Conservation (phyloP, 2,329 filamentous ascomycete species). For the Colletotrichum chrysophilum region DNA sequence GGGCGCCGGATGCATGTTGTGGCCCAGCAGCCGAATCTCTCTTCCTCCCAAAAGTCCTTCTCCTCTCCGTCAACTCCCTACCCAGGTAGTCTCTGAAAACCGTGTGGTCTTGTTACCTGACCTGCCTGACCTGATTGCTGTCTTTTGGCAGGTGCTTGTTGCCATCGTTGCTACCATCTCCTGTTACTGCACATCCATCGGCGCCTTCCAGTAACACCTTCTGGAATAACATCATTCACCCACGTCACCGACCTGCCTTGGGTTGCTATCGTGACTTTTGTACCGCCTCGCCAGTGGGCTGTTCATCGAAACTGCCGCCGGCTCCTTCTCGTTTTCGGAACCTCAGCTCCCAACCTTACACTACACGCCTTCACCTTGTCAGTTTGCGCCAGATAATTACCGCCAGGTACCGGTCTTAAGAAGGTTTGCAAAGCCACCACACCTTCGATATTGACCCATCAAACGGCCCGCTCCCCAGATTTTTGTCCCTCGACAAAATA, state of each 20-base stretch:
- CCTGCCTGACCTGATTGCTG: not conserved
- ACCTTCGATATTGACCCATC: not conserved
- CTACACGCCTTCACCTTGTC: not conserved
- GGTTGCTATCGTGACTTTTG: not conserved
- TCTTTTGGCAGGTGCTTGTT: not conserved
- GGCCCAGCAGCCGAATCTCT: not conserved
- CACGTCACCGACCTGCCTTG: not conserved
- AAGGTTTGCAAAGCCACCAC: not conserved
- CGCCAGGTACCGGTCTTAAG: not conserved
- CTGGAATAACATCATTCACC: not conserved
- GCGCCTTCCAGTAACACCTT: not conserved
- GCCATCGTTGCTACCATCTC: not conserved
- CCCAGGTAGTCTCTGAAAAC: too few relatives aligned
- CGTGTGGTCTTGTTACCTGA: too few relatives aligned
- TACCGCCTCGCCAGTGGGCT: not conserved
- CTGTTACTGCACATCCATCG: not conserved
- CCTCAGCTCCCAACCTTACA: not conserved
- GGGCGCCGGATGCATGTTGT: not conserved
- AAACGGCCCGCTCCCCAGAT: not conserved
- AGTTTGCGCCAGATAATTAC: not conserved
- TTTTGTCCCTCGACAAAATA: not conserved
- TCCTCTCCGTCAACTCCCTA: not conserved
- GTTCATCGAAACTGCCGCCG: not conserved
- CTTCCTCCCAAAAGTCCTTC: not conserved
- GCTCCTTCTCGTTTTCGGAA: not conserved